Evolutionary conservation across 495 filamentous ascomycete genomes (phyloP).

Genomic region (Aspergillus steynii): DNA sequence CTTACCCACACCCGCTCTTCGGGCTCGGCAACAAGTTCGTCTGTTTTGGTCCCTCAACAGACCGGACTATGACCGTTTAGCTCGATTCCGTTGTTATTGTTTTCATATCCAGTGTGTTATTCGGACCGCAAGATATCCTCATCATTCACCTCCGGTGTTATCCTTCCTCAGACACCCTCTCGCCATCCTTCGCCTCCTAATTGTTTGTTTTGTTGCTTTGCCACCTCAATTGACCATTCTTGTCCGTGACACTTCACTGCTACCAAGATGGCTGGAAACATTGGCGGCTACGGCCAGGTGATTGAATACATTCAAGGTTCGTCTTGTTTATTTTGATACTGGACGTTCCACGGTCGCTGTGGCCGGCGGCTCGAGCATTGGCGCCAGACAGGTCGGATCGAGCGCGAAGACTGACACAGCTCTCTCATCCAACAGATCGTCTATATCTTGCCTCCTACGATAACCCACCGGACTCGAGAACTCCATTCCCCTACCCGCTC

Average conservation of each 20-base stretch:
- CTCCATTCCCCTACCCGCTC: conserved; percentile 81
- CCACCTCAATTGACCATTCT: conserved; percentile 12
- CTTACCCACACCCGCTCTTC: conserved; percentile 20
- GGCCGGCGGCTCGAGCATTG: not conserved
- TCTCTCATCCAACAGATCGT: conserved; percentile 63
- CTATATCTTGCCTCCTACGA: conserved; percentile 94
- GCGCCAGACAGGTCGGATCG: not conserved
- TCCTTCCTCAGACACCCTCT: conserved; percentile 1
- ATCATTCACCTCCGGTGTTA: conserved; percentile 6
- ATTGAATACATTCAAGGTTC: conserved; percentile 79
- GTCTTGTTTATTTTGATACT: conserved; percentile 18
- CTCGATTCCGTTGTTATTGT: conserved; percentile 10
- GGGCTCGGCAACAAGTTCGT: conserved; percentile 10
- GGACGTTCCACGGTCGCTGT: not conserved
- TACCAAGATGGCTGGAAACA: conserved; percentile 38
- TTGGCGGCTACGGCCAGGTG: conserved; percentile 64
- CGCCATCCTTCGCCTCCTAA: not conserved
- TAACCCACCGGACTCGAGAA: conserved; percentile 72
- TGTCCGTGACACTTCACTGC: conserved; percentile 13
- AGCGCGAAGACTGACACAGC: not conserved
- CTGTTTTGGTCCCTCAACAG: conserved; percentile 11
- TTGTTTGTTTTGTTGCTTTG: conserved; percentile 14
- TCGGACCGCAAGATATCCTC: not conserved
- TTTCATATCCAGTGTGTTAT: conserved; percentile 2
- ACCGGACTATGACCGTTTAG: conserved; percentile 26